Percentiles rank a stretch among this genome's conserved stretches.
phyloP scores from a whole-genome alignment of 2,329 filamentous ascomycete genomes.

The Fusarium denticulatum region DNA sequence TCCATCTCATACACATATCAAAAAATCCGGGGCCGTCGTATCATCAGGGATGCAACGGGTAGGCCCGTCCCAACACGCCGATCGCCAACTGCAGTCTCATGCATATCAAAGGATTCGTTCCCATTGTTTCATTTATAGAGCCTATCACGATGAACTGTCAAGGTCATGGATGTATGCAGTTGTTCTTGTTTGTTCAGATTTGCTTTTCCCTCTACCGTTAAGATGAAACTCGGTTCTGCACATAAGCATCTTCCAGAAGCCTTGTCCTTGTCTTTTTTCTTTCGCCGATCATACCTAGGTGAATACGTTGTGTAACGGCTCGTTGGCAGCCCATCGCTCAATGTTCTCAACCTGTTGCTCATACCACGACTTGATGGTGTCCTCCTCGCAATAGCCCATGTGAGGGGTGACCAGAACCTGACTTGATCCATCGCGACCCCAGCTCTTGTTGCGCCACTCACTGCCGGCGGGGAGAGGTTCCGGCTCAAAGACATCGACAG shows the following conservation, averaged over 20 bases:
- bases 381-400: slow-evolving; percentile 77
- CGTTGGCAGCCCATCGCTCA: slow-evolving; percentile 57
- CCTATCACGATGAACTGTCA: slow-evolving; percentile 20
- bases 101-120: slow-evolving; percentile 18
- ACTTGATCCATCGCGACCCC: slow-evolving; percentile 69
- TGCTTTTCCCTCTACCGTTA: slow-evolving; percentile 5
- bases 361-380: slow-evolving; percentile 73
- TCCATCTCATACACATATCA: not conserved
- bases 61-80: slow-evolving; percentile 21
- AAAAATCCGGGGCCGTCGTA: not conserved
- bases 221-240: slow-evolving; percentile 19
- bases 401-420: slow-evolving; percentile 75
- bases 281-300: slow-evolving; percentile 10
- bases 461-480: slow-evolving; percentile 75
- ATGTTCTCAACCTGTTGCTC: slow-evolving; percentile 72
- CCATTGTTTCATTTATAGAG: slow-evolving; percentile 6
- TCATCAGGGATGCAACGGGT: slow-evolving; percentile 22
- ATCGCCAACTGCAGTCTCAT: slow-evolving; percentile 6
- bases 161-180: slow-evolving; percentile 31
- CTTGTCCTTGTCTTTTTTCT: slow-evolving; percentile 13
- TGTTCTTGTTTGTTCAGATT: slow-evolving; percentile 1
- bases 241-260: slow-evolving; percentile 15
- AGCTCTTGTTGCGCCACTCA: slow-evolving; percentile 71
- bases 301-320: slow-evolving; percentile 36
- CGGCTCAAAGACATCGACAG: slow-evolving; percentile 77